Base-by-base conservation (phyloP, 2,329 filamentous ascomycete species). In the Pseudonectria buxi region DNA sequence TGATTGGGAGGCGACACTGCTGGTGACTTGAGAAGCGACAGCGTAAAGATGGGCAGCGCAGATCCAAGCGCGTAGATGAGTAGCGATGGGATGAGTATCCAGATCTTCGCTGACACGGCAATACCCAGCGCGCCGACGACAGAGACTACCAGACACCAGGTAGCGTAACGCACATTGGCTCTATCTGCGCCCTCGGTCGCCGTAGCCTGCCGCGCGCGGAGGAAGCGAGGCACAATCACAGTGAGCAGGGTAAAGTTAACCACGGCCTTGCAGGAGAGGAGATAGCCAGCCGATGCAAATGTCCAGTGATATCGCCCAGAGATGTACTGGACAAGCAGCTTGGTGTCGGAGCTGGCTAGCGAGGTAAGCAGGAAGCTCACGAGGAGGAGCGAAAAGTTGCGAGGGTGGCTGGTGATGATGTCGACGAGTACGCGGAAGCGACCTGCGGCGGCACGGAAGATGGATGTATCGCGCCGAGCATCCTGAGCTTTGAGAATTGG, bases 291-390 rank as follows among this genome's bases (percentile, higher is more conserved):
- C 1, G 58, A 58, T 2, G 65, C 59, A 39, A 72, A 70, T 0
- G 55, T 59, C 68, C 68, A 71, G 14, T 48, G 35, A 27, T 70
- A 72, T 1, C 68, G 58, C 41, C 62, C 69, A 0, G 69, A 72
- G 42, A 72, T 71, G 43, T 71, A 72, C 38, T 71, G 67, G 2
- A 68, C 58, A 6, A 72, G 56, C 1, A 72, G 58, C 37, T 70
- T 72, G 12, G 68, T 72, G 41, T 72, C 69, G 14, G 68, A 68
- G 49, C 66, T 70, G 6, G 68, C 69, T 12, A 72, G 58, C 10
- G 68, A 66, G 2, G 67, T 66, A 37, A 72, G 60, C 34, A 71
- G 58, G 47, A 71, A 68, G 45, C 63, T 63, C 31, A 58, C 32
- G 1, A 72, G 60, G 2, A 71, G 45, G 3, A 72, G 51, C 3